These are phyloP conservation scores for Raphanus raphanistrum DNA, from an alignment of 345 rosid species.

Conservation along the genomic window DNA sequence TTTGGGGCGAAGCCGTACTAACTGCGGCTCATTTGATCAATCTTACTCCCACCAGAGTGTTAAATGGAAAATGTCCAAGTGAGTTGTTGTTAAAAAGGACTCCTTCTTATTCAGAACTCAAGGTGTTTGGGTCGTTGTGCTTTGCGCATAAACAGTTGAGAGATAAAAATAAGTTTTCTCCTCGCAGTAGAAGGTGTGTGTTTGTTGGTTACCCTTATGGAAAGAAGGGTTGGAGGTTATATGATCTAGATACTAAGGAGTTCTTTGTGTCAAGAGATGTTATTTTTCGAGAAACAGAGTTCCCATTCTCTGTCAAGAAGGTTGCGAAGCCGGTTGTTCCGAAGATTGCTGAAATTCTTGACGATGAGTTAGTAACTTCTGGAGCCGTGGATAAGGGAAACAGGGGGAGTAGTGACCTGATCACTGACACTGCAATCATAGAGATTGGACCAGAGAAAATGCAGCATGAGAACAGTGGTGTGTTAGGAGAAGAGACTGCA, in stretches of 20 bases:
- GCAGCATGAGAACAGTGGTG: no score
- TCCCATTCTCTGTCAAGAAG: neutral
- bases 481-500: no score
- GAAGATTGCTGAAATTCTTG: no score
- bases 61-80: neutral
- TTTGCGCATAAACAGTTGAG: neutral
- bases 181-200: neutral
- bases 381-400: neutral
- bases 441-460: no score
- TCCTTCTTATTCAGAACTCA: neutral
- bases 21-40: neutral
- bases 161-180: no score
- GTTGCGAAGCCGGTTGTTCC: no score
- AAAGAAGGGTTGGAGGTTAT: neutral
- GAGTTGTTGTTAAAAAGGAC: neutral
- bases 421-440: no score
- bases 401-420: neutral
- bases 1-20: neutral
- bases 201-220: neutral
- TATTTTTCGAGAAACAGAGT: neutral
- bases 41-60: neutral
- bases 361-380: no score
- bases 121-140: neutral
- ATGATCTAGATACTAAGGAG: neutral
- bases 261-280: neutral